Percentiles rank a stretch among this genome's conserved stretches.
Evolutionary conservation across 2,329 filamentous ascomycete genomes (phyloP).

Genomic region (Dactylonectria estremocensis): DNA sequence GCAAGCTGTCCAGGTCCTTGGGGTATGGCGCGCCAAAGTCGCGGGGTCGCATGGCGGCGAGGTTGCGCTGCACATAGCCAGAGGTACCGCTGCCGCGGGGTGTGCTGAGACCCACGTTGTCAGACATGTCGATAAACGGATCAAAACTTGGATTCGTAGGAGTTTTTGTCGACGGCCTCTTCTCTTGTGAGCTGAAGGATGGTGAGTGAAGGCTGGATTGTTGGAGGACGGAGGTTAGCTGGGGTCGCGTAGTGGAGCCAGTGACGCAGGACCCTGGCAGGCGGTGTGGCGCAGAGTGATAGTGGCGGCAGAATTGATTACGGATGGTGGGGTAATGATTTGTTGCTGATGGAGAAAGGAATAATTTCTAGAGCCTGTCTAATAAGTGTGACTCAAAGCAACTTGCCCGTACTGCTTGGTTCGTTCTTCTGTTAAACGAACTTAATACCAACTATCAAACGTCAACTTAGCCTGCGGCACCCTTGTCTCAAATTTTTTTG

Average conservation of each 20-base stretch:
- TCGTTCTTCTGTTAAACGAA: neutral
- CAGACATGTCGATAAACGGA: conserved; percentile 77
- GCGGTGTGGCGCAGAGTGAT: conserved; percentile 43
- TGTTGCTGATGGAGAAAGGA: conserved; percentile 20
- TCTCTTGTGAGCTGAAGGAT: neutral
- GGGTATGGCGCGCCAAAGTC: conserved; percentile 85
- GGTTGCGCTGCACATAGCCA: conserved; percentile 97
- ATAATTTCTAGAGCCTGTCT: conserved; percentile 21
- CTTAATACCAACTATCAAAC: too few relatives aligned
- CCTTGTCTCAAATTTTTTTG: conserved; percentile 3
- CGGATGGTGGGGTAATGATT: conserved; percentile 39
- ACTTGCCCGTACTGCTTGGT: neutral
- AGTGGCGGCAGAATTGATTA: conserved; percentile 47
- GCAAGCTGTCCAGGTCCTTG: conserved; percentile 76
- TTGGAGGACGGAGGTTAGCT: conserved; percentile 8
- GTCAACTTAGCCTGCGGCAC: neutral
- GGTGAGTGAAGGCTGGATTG: conserved; percentile 1
- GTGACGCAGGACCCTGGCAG: conserved; percentile 36
- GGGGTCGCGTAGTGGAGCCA: conserved; percentile 3
- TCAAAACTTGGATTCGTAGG: conserved; percentile 3
- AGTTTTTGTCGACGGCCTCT: conserved; percentile 9
- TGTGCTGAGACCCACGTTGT: conserved; percentile 96
- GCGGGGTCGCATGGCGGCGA: conserved; percentile 88
- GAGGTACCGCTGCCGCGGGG: conserved; percentile 96
- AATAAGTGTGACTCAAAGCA: conserved; percentile 34